Percentiles rank a stretch among this genome's conserved stretches.
phyloP scores from a whole-genome alignment of 1,284 basidiomycete genomes.

The Apiotrichum domesticum region DNA sequence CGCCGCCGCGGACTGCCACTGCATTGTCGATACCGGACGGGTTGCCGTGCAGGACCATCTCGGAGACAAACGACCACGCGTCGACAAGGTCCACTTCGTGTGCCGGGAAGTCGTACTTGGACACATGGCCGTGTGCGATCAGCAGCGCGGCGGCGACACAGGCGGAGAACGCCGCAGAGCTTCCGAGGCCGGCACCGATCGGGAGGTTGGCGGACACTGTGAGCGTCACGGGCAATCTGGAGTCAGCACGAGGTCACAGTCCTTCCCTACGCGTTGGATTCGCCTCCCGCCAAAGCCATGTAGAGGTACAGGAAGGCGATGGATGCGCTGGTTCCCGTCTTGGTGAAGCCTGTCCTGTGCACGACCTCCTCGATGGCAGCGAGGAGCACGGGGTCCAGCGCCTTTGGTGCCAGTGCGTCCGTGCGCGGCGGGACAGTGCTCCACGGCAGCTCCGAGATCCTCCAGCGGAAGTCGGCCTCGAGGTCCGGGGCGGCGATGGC shows the following conservation, averaged over 20 bases:
- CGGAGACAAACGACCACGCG: conserved; percentile 86
- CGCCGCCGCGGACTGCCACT: conserved; percentile 87
- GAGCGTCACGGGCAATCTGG: conserved; percentile 56
- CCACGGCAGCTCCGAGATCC: conserved; percentile 80
- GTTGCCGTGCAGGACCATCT: conserved; percentile 96
- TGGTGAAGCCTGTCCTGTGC: conserved; percentile 26
- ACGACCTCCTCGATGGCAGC: conserved; percentile 56
- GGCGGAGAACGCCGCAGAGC: conserved; percentile 79
- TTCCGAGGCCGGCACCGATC: conserved; percentile 97
- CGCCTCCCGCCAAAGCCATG: conserved; percentile 62
- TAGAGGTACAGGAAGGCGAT: conserved; percentile 92
- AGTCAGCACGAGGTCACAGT: neutral
- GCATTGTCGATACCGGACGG: conserved; percentile 98
- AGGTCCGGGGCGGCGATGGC: conserved; percentile 78
- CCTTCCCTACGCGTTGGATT: conserved; percentile 54
- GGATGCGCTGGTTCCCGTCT: conserved; percentile 58
- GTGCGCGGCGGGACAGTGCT: conserved; percentile 56
- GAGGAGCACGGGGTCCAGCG: conserved; percentile 64
- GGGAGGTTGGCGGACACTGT: conserved; percentile 86
- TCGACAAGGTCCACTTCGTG: conserved; percentile 73
- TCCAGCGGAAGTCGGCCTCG: conserved; percentile 75
- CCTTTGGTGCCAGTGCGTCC: conserved; percentile 53
- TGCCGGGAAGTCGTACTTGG: conserved; percentile 41
- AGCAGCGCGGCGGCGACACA: conserved; percentile 79
- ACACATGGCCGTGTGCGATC: conserved; percentile 38